Evolutionary conservation across 352 stramenopile species (phyloP).

Genomic region (Lagenidium giganteum): DNA sequence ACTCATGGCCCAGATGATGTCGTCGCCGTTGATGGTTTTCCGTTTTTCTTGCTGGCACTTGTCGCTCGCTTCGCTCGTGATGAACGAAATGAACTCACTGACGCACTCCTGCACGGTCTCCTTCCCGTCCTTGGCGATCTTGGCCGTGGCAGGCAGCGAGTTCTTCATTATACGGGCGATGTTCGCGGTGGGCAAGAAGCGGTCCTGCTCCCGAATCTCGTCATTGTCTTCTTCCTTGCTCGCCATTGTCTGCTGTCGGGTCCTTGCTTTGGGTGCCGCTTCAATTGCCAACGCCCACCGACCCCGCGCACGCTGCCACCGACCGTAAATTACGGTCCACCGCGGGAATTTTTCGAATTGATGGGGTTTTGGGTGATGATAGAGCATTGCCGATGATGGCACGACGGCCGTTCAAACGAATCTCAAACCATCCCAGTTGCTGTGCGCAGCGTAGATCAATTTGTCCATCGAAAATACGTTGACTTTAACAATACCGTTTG

Average conservation of each 20-base stretch:
- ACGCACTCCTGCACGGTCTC: constrained; percentile 99
- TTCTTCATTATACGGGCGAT: constrained; percentile 99
- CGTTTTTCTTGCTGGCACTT: constrained; percentile 99
- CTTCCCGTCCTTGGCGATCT: constrained; percentile 99
- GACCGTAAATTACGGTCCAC: too few relatives aligned
- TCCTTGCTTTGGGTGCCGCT: too few relatives aligned
- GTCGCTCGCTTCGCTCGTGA: constrained; percentile 98
- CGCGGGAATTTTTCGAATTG: too few relatives aligned
- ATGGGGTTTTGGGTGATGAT: too few relatives aligned
- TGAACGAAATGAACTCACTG: constrained; percentile 99
- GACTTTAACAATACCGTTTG: too few relatives aligned
- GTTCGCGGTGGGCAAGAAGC: constrained; percentile 99
- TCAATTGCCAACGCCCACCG: too few relatives aligned
- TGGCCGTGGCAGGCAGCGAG: constrained; percentile 96
- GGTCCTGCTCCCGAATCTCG: constrained; percentile 94
- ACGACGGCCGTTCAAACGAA: too few relatives aligned
- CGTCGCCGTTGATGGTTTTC: constrained; percentile 99
- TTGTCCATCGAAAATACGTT: too few relatives aligned
- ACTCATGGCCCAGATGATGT: constrained; percentile 99
- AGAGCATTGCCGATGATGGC: too few relatives aligned
- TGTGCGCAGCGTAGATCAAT: too few relatives aligned
- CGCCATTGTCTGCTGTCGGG: constrained; percentile 58
- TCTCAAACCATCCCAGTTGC: too few relatives aligned
- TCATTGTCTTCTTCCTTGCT: constrained; percentile 86
- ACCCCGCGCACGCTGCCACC: too few relatives aligned